Evolutionary conservation across 805 yeast genomes (phyloP).

Genomic region (Teunomyces tritomae): DNA sequence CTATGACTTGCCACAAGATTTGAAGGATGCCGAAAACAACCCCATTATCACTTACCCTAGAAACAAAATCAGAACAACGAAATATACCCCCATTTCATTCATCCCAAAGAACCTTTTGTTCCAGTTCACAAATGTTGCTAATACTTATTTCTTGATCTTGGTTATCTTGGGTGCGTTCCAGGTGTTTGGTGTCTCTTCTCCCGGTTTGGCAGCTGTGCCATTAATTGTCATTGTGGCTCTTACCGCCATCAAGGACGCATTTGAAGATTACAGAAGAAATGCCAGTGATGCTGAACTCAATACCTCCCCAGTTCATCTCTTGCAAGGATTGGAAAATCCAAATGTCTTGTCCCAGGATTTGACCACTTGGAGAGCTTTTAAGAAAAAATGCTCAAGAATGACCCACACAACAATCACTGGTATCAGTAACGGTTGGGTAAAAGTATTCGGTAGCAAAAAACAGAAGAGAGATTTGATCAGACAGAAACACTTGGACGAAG

Average conservation of each 20-base stretch:
- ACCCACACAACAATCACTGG: constrained; percentile 15
- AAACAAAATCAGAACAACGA: constrained; percentile 61
- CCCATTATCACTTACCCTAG: constrained; percentile 45
- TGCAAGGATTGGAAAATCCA: constrained; percentile 53
- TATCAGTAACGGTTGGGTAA: constrained; percentile 19
- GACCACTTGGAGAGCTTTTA: constrained; percentile 65
- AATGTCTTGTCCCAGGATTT: constrained; percentile 57
- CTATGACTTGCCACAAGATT: constrained; percentile 44
- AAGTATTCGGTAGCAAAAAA: constrained; percentile 23
- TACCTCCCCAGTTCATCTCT: constrained; percentile 57
- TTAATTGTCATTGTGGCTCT: constrained; percentile 72
- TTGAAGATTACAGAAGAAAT: constrained; percentile 72
- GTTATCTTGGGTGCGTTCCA: constrained; percentile 48
- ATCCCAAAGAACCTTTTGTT: constrained; percentile 53
- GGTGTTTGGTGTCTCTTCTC: constrained; percentile 70
- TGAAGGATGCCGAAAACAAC: constrained; percentile 20
- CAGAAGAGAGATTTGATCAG: constrained; percentile 26
- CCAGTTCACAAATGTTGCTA: constrained; percentile 61
- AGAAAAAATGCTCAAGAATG: constrained; percentile 50
- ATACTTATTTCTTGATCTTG: constrained; percentile 53
- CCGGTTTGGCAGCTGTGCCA: constrained; percentile 78
- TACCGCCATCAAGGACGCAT: constrained; percentile 74
- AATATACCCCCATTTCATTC: constrained; percentile 57
- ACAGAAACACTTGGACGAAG: constrained; percentile 21
- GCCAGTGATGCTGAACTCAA: constrained; percentile 66